Percentiles rank a stretch among this genome's conserved stretches.
These are phyloP conservation scores for Plicaturopsis crispa DNA, from an alignment of 768 basidiomycete genomes.

Conservation along the genomic window DNA sequence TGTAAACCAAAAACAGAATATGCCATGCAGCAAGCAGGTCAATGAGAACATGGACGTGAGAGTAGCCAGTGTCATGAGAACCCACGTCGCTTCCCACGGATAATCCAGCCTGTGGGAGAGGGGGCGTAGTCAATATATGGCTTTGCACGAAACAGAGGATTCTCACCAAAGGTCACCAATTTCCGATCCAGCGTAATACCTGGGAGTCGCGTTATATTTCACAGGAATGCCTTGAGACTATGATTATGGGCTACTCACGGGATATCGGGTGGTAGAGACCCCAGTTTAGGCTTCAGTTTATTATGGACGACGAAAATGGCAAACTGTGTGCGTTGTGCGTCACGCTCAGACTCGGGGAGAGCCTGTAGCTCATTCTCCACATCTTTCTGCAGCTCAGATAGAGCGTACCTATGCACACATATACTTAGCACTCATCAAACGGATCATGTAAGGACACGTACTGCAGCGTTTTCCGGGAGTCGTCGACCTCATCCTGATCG, in stretches of 20 bases:
- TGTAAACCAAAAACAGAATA: slow-evolving; percentile 23
- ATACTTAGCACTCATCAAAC: too few species aligned
- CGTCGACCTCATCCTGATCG: slow-evolving; percentile 77
- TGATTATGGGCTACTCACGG: slow-evolving; percentile 36
- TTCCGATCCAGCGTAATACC: slow-evolving; percentile 80
- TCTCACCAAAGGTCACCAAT: slow-evolving; percentile 66
- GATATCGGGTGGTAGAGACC: slow-evolving; percentile 56
- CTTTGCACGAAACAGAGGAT: slow-evolving; percentile 4
- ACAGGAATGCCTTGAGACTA: slow-evolving; percentile 1
- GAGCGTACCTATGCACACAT: slow-evolving; percentile 60
- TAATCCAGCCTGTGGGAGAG: slow-evolving; percentile 63
- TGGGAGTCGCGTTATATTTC: slow-evolving; percentile 13
- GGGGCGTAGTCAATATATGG: slow-evolving; percentile 3
- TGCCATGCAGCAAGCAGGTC: too few species aligned
- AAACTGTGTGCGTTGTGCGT: slow-evolving; percentile 73
- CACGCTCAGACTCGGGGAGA: slow-evolving; percentile 67
- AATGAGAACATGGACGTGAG: too few species aligned
- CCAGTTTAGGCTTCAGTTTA: slow-evolving; percentile 85
- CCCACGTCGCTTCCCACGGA: slow-evolving; percentile 77
- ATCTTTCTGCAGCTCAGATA: slow-evolving; percentile 85
- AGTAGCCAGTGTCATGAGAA: slow-evolving; percentile 3
- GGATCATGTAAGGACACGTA: slow-evolving; percentile 25
- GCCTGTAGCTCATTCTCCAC: slow-evolving; percentile 62
- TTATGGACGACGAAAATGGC: slow-evolving; percentile 94
- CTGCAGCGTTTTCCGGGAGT: slow-evolving; percentile 85